Evolutionary conservation across 139 green algal species (phyloP), one percentile per base, ranked within the genome.

Genomic region (Spirogloea muscicola): DNA sequence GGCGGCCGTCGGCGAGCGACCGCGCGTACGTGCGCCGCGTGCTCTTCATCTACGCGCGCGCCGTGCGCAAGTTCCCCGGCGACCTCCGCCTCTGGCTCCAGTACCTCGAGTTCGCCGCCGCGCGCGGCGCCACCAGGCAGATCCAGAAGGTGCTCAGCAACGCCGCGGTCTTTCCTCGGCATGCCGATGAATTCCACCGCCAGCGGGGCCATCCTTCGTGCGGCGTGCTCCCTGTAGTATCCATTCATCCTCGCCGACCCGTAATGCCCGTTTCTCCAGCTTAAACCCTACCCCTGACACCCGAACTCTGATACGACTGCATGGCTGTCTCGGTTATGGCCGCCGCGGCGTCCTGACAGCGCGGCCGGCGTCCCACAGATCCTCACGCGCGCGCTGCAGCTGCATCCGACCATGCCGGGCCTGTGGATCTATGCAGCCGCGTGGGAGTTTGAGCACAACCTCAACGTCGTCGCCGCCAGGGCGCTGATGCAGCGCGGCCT

Each of bases 401-500:
- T 96, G 71, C 92, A 97, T 74, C 86, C 91, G 4, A 87, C 70
- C 5, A 85, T 80, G 31, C 70, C 93, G 3, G 85, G 83, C 9
- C 81, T 97, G 31, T 97, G 93, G 93, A 87, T 88, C 25, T 87
- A 93, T 43, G 93, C 93, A 1, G 93, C 93, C 0, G 81, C 82
- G 0, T 97, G 89, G 85, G 92, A 96, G 82, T 93, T 94, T 81
- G 88, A 92, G 71, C 51, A 76, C 70, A 91, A 92, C 68, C 49
- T 67, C 58, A 93, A 98, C 76, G 84, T 88, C 6, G 64, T 44
- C 21, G 87, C 90, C 5, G 92, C 93, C 1, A 84, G 93, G 13
- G 68, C 85, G 13, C 87, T 97, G 34, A 94, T 97, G 93, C 93
- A 97, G 87, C 86, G 87, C n/a, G 91, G 91, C 16, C 79, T 96